Evolutionary conservation across 768 basidiomycete species (phyloP).

Genomic region (Dioszegia hungarica): DNA sequence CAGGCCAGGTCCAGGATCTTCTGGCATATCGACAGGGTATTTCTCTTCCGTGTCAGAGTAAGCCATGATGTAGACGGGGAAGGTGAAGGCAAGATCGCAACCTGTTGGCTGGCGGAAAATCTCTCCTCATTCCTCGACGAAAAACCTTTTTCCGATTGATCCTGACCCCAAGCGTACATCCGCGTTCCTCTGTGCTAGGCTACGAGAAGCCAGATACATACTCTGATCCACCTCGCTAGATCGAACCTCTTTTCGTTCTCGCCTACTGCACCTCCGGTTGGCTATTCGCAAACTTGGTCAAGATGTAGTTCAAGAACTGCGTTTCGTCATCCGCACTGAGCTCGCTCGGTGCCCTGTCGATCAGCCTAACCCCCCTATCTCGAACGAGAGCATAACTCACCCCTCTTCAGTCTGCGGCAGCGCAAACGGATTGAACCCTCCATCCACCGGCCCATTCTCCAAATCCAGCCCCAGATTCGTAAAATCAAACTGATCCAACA

Average conservation of each 20-base stretch:
- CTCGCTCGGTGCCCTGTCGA: constrained; percentile 17
- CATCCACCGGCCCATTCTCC: constrained; percentile 8
- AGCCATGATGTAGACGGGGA: too few species aligned
- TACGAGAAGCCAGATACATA: too few species aligned
- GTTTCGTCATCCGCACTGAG: constrained; percentile 40
- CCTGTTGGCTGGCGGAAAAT: too few species aligned
- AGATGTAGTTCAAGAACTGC: constrained; percentile 44
- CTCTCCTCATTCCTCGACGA: too few species aligned
- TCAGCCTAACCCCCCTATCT: not conserved
- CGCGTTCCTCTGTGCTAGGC: too few species aligned
- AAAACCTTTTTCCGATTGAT: too few species aligned
- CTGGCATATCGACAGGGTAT: too few species aligned
- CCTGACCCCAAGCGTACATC: too few species aligned
- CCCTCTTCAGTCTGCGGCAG: constrained; percentile 40
- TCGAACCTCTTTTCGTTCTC: too few species aligned
- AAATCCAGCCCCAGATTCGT: constrained; percentile 31
- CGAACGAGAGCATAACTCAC: constrained; percentile 16
- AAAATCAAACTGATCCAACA: constrained; percentile 34
- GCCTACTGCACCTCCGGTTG: constrained; percentile 32
- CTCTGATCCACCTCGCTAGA: not conserved
- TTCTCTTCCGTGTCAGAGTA: too few species aligned
- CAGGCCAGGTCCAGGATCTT: too few species aligned
- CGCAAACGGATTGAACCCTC: constrained; percentile 46
- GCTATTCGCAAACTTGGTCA: constrained; percentile 46
- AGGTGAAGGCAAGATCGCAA: too few species aligned